A percentile compares a stretch with the other conserved stretches of the same genome.
Evolutionary conservation across 495 filamentous ascomycete species (phyloP).

Genomic region (Penicillium cosmopolitanum): DNA sequence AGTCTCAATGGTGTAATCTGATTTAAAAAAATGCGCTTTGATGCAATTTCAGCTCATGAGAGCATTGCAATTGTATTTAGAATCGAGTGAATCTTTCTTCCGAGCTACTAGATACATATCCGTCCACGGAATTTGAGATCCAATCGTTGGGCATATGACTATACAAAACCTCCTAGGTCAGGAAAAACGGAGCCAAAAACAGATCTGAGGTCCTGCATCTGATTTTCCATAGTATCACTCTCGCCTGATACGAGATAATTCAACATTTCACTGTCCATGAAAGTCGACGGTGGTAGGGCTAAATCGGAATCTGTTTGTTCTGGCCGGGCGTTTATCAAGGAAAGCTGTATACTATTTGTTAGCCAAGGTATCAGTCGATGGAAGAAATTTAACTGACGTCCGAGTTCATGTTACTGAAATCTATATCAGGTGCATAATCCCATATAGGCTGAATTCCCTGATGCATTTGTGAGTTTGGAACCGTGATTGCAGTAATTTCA

Average conservation of each 20-base stretch:
- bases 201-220: not conserved
- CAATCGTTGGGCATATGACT: too few relatives aligned
- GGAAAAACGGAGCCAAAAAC: not conserved
- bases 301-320: too few relatives aligned
- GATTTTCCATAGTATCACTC: not conserved
- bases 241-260: not conserved
- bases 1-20: too few relatives aligned
- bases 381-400: not conserved
- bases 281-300: not conserved
- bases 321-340: too few relatives aligned
- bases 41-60: too few relatives aligned
- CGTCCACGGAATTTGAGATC: too few relatives aligned
- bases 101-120: too few relatives aligned
- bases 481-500: not conserved
- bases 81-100: too few relatives aligned
- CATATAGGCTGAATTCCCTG: not conserved
- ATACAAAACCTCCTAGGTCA: not conserved
- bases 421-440: not conserved
- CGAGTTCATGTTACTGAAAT: not conserved
- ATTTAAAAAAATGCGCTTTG: too few relatives aligned
- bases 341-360: too few relatives aligned
- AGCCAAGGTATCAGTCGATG: not conserved
- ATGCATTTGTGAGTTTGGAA: not conserved
- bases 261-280: not conserved
- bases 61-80: too few relatives aligned